Percentiles rank a stretch among this genome's conserved stretches.
phyloP scores from a whole-genome alignment of 768 basidiomycete genomes.

The Serpula lacrymans region DNA sequence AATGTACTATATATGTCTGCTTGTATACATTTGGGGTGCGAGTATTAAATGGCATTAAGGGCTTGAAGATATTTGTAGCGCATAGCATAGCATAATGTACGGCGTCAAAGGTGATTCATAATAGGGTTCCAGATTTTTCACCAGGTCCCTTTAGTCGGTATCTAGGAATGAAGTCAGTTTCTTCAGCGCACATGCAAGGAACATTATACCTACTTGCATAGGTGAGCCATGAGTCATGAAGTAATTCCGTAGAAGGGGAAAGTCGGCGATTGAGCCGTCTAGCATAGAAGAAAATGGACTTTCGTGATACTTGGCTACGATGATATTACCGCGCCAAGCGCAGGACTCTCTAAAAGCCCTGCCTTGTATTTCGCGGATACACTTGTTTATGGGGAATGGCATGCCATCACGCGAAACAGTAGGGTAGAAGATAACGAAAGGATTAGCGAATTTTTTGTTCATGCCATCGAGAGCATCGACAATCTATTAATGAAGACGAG shows the following conservation, averaged over 20 bases:
- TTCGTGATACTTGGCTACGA: constrained; percentile 67
- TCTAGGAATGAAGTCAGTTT: no score
- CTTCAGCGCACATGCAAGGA: no score
- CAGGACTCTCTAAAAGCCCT: constrained; percentile 51
- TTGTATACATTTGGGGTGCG: not conserved
- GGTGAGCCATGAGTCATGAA: constrained; percentile 64
- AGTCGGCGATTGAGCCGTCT: constrained; percentile 79
- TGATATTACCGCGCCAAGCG: constrained; percentile 80
- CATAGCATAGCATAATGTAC: no score
- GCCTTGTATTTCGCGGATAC: constrained; percentile 72
- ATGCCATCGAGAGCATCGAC: constrained; percentile 77
- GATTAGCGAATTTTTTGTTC: constrained; percentile 73
- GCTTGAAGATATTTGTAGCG: not conserved
- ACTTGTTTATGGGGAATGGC: constrained; percentile 79
- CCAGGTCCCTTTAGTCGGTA: no score
- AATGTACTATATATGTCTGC: not conserved
- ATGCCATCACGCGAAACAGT: constrained; percentile 72
- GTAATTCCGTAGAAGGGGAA: constrained; percentile 78
- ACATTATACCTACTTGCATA: constrained; percentile 35
- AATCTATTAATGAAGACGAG: constrained; percentile 38
- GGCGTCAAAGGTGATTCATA: no score
- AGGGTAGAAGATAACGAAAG: constrained; percentile 82
- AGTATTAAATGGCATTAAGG: not conserved
- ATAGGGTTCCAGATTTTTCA: no score
- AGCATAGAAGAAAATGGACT: constrained; percentile 50